Evolutionary conservation across 805 yeast genomes (phyloP), one percentile per base, ranked within the genome.

Genomic region (Brettanomyces custersianus): DNA sequence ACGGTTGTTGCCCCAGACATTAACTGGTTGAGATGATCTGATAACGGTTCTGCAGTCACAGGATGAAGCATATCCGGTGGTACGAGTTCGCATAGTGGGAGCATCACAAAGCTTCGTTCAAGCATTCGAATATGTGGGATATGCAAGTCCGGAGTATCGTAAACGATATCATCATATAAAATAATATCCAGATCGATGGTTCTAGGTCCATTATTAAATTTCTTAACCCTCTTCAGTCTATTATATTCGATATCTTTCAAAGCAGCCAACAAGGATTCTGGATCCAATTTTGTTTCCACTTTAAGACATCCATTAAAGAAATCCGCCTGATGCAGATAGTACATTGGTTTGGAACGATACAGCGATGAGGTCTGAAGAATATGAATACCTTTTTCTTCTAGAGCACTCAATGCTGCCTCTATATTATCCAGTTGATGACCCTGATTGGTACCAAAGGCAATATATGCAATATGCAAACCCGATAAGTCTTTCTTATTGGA

Each of bases 301-400:
- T 79, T 73, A 12, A 85, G 51, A 4, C 78, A 94, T 3, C 96
- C 97, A 55, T 92, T 92, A 47, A 77, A 62, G 51, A 92, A 92
- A 47, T 76, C 77, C 2, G 75, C 69, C 59, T 92, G 99, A 38
- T 86, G 83, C 24, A 68, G 57, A 43, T 69, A 75, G 56, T 87
- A 92, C 97, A 92, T 90, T 27, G 99, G 97, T 47, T 80, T 84
- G 16, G 96, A 84, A 40, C 80, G 76, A 55, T 85, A 92, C 37
- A 90, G 59, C 0, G 94, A 74, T 0, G 97, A 88, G 0, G 90
- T 72, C 3, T 70, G 63, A 3, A 66, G 40, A 0, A 92, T 70
- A 10, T 56, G 45, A 15, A 83, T 64, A 0, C 62, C 62, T 2
- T 62, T 48, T 13, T 58, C 44, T 3, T 25, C 19, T 34, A 44